These are phyloP conservation scores for Phaeodactylum tricornutum DNA, from an alignment of 108 stramenopile genomes.

Conservation along the genomic window DNA sequence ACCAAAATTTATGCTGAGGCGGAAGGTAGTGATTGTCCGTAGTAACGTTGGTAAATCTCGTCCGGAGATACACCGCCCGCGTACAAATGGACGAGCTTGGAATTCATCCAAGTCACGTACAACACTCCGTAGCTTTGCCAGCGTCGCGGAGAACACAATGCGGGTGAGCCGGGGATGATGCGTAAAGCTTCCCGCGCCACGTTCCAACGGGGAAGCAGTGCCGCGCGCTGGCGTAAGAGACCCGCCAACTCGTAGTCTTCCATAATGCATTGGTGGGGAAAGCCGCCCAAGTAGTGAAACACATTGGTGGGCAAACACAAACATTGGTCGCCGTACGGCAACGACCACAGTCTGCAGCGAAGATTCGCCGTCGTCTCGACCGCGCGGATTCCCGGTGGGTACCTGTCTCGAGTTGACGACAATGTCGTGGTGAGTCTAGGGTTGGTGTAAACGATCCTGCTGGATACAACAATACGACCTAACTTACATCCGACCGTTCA, in stretches of 20 bases:
- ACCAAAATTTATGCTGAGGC: not conserved
- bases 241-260: conserved; percentile 82
- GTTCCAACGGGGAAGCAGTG: conserved; percentile 9
- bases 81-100: no score
- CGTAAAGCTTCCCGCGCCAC: conserved; percentile 41
- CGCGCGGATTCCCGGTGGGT: conserved; percentile 25
- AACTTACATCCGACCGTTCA: no score
- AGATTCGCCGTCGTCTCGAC: conserved; percentile 13
- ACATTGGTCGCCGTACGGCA: conserved; percentile 82
- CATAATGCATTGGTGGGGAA: conserved; percentile 73
- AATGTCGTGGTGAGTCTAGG: conserved; percentile 37
- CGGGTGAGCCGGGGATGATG: conserved; percentile 29
- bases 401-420: conserved; percentile 18
- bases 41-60: no score
- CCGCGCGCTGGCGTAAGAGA: conserved; percentile 44
- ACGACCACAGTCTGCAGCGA: conserved; percentile 35
- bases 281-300: conserved; percentile 71
- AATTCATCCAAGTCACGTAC: conserved; percentile 59
- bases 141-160: conserved; percentile 70
- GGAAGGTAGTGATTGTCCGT: no score
- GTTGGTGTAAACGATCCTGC: no score
- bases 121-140: conserved; percentile 77
- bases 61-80: no score
- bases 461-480: no score
- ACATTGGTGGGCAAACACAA: conserved; percentile 56